Evolutionary conservation across 352 stramenopile genomes (phyloP), one percentile per base, ranked within the genome.

Genomic region (Globisporangium middletonii): DNA sequence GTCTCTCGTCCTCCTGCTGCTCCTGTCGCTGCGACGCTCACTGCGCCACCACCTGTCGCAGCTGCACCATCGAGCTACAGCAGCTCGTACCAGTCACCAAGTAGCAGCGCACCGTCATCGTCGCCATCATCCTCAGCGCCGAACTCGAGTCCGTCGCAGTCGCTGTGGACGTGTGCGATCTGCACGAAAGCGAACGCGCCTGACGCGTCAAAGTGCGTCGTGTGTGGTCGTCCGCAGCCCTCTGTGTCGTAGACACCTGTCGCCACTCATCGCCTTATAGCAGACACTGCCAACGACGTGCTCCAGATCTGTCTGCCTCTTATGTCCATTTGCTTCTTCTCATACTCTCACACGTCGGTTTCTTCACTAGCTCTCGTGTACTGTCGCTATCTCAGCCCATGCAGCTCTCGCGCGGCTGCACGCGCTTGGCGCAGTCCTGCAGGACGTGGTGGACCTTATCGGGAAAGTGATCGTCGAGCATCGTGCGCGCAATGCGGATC

Each of bases 391-490:
- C 27, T 65, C 48, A 67, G 27, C 61, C 57, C 50, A 67, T 63
- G 50, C 57, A 63, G 44, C 57, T 63, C 44, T 79, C 60, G 27
- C 33, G 68, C 46, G 63, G 72, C n/a, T 68, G 58, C 69, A 86
- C 59, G 37, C 67, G 65, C 62, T 85, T 73, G 41, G 83, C 75
- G 52, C 83, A 93, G 59, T 94, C 82, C 51, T 93, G 76, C 7
- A 95, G 73, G 47, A 95, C 85, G 59, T 85, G 80, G 63, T 95
- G 82, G 4, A 95, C 83, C 59, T 94, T 95, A 68, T 95, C 83
- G 1, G 85, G 83, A 51, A 95, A 95, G 57, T 95, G 86, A 50
- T 95, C 83, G 67, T 93, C 83, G 23, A 95, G 68, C 83, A 95
- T 95, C 28, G 83, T 93, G 23, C 83, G 82, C 15, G 75, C 78